Evolutionary conservation across 1,284 basidiomycete species (phyloP).

Genomic region (Mycosarcoma mackinlayi): DNA sequence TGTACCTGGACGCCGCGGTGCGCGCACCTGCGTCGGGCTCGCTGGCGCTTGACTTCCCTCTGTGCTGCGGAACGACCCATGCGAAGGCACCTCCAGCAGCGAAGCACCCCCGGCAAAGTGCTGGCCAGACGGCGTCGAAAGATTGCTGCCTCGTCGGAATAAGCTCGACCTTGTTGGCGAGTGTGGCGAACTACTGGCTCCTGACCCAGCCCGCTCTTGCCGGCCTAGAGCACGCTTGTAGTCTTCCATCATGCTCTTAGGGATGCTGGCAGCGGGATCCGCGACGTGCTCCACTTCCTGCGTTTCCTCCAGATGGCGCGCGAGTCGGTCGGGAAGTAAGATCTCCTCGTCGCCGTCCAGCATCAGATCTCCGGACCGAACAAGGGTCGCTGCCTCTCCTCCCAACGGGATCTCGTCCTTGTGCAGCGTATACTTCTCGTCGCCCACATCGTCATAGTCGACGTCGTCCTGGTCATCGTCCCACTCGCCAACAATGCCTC

Average conservation of each 20-base stretch:
- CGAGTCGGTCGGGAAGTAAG: conserved; percentile 43
- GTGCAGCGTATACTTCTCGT: conserved; percentile 16
- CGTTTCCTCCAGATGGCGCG: conserved; percentile 55
- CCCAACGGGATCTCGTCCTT: conserved; percentile 45
- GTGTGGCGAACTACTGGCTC: conserved; percentile 7
- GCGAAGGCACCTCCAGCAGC: conserved; percentile 30
- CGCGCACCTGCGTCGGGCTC: conserved; percentile 24
- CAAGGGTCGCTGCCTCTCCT: conserved; percentile 39
- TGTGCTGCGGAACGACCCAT: conserved; percentile 29
- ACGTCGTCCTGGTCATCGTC: conserved; percentile 57
- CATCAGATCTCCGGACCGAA: conserved; percentile 4
- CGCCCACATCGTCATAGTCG: conserved; percentile 39
- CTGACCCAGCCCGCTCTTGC: conserved; percentile 9
- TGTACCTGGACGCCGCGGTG: conserved; percentile 25
- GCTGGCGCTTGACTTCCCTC: conserved; percentile 17
- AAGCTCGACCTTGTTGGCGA: conserved; percentile 28
- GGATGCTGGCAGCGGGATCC: conserved; percentile 57
- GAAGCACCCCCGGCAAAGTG: conserved; percentile 24
- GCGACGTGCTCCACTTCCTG: conserved; percentile 47
- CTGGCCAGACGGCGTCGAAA: conserved; percentile 18
- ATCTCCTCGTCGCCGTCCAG: conserved; percentile 60
- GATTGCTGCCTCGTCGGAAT: conserved; percentile 26
- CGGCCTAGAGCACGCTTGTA: conserved; percentile 54
- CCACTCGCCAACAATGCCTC: conserved; percentile 60
- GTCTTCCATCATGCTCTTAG: conserved; percentile 55